Percentiles rank a stretch among this genome's conserved stretches.
phyloP scores from a whole-genome alignment of 257 asterid species.

The Jacaranda mimosifolia region DNA sequence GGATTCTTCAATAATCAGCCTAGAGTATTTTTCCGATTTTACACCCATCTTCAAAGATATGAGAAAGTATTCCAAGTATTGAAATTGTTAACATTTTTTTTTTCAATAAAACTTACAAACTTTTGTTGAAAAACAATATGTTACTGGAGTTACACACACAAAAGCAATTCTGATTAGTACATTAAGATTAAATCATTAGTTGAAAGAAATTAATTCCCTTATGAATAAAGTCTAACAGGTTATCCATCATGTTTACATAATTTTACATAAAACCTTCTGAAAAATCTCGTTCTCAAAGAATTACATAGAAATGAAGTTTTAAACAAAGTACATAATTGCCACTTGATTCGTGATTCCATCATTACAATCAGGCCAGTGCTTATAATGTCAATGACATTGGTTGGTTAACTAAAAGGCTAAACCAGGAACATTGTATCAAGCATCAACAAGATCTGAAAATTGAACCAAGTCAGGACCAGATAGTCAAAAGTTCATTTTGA shows the following conservation, averaged over 20 bases:
- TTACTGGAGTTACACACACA: background rate
- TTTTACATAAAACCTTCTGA: background rate
- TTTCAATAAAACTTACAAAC: background rate
- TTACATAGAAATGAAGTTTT: background rate
- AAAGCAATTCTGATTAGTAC: background rate
- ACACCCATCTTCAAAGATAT: background rate
- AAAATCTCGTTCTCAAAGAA: background rate
- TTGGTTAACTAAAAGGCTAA: background rate
- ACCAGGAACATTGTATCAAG: slow-evolving; percentile 1
- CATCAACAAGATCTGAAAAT: background rate
- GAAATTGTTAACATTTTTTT: background rate
- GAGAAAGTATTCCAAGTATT: background rate
- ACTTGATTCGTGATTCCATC: background rate
- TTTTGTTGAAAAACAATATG: background rate
- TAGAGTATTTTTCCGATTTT: too few species aligned
- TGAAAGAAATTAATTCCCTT: too few species aligned
- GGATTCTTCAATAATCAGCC: too few species aligned
- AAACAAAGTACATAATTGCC: background rate
- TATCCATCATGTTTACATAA: background rate
- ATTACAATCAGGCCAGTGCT: background rate
- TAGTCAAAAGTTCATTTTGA: background rate
- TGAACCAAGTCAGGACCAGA: background rate
- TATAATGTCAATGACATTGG: background rate
- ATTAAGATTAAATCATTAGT: background rate
- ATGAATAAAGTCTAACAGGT: background rate